Base-by-base conservation (phyloP, 2,329 filamentous ascomycete genomes). In the Fusarium globosum region DNA sequence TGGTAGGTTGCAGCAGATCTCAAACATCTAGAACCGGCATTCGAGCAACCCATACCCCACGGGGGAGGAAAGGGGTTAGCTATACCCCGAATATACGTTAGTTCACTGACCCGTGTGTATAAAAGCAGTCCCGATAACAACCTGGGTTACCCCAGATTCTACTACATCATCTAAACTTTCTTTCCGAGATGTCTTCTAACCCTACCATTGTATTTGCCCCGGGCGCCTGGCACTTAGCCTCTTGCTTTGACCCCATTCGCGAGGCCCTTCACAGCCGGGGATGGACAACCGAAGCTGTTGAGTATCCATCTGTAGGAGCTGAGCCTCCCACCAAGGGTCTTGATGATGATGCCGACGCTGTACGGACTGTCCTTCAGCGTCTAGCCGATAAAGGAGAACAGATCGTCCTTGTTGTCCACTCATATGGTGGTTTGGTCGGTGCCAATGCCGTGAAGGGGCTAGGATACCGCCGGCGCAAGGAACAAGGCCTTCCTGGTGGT, bases 351-450 rank as follows among this genome's bases (percentile, higher is more conserved):
- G 78, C 80, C 12, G 65, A 74, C 2, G 78, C 77, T 6, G 77
- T 84, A 18, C 78, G 80, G n/a, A 26, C 49, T 0, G 67, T 71
- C 0, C 42, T 84, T 38, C 58, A 75, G 20, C 59, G 65, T 18
- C 78, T 85, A 20, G 73, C 79, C 11, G 80, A 81, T 26, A 63
- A 75, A 7, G 81, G 81, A 21, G 83, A 83, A 51, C 78, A 85
- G 35, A 80, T 87, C 20, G 72, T 86, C 2, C 79, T 86, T 5
- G 72, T 83, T 10, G 78, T 81, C 9, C 85, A 87, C 69, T 85
- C 82, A 6, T 86, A 85, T 76, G 81, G 82, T n/a, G 85, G 85
- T 20, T 76, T 84, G 2, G 77, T 85, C 4, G 81, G 80, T 13
- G 78, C 79, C 35, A 82, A 82, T 51, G 84, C 82, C 1, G 73